Evolutionary conservation across 2,329 filamentous ascomycete species (phyloP).

Genomic region (Microascus cirrosus): DNA sequence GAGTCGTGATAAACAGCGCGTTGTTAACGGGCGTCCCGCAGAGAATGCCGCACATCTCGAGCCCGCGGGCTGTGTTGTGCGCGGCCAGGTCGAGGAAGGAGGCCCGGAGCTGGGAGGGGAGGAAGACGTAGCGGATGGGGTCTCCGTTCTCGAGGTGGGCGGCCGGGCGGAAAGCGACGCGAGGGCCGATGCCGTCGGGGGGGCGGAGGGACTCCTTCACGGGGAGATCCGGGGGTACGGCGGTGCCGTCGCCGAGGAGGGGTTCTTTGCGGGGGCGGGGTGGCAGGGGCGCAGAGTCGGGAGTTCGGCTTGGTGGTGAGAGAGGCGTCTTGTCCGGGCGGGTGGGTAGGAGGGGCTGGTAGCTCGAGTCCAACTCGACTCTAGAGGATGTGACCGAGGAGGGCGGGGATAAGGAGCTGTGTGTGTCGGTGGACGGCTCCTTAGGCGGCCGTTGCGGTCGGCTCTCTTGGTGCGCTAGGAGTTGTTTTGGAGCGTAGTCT

Average conservation of each 20-base stretch:
- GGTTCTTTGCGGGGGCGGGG: slow-evolving; percentile 19
- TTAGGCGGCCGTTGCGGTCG: slow-evolving; percentile 21
- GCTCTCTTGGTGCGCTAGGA: background rate
- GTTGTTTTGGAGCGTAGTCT: slow-evolving; percentile 22
- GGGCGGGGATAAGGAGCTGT: background rate
- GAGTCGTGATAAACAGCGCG: slow-evolving; percentile 78
- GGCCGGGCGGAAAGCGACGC: slow-evolving; percentile 71
- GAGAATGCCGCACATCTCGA: slow-evolving; percentile 93
- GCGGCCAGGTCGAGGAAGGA: slow-evolving; percentile 65
- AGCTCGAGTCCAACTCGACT: slow-evolving; percentile 3
- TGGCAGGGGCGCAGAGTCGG: slow-evolving; percentile 4
- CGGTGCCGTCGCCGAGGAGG: slow-evolving; percentile 10
- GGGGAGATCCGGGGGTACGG: slow-evolving; percentile 10
- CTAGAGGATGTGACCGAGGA: background rate
- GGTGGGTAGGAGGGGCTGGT: slow-evolving; percentile 11
- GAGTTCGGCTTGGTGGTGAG: background rate
- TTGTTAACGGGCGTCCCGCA: slow-evolving; percentile 88
- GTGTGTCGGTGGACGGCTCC: slow-evolving; percentile 8
- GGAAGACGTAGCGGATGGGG: slow-evolving; percentile 76
- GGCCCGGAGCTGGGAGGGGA: slow-evolving; percentile 63
- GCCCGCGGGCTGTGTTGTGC: slow-evolving; percentile 65
- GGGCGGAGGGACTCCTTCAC: slow-evolving; percentile 14
- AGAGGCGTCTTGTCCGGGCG: background rate
- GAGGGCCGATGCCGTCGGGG: slow-evolving; percentile 18
- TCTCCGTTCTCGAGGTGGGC: slow-evolving; percentile 85